phyloP scores from a whole-genome alignment of 805 yeast species.

The Wickerhamomyces sydowiorum region DNA sequence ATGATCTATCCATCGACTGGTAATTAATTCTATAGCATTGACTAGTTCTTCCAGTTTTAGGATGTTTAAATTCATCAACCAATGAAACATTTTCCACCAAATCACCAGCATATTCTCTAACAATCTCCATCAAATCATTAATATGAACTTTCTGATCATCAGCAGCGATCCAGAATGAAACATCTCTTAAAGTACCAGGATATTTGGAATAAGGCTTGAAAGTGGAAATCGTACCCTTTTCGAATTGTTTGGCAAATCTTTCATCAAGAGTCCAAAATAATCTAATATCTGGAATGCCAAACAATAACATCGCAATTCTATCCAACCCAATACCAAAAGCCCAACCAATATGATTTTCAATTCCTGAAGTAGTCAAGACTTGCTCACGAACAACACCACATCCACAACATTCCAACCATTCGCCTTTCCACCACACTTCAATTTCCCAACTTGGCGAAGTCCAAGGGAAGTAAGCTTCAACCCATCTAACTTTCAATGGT shows the following conservation, averaged over 20 bases:
- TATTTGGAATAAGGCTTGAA: conserved; percentile 88
- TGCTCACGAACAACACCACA: conserved; percentile 85
- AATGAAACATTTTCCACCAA: conserved; percentile 79
- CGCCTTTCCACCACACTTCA: conserved; percentile 98
- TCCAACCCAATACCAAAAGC: conserved; percentile 97
- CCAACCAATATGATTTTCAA: conserved; percentile 77
- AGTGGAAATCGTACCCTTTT: conserved; percentile 53
- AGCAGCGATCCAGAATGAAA: conserved; percentile 83
- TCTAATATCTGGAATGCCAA: conserved; percentile 93
- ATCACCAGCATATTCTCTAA: conserved; percentile 80
- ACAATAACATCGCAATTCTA: conserved; percentile 90
- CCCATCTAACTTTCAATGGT: conserved; percentile 88
- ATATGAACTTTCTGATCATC: conserved; percentile 45
- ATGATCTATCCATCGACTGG: conserved; percentile 92
- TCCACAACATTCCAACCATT: conserved; percentile 97
- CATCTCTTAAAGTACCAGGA: conserved; percentile 82
- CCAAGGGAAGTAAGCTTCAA: conserved; percentile 96
- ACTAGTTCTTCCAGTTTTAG: conserved; percentile 69
- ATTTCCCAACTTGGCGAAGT: conserved; percentile 98
- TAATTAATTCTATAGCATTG: conserved; percentile 88
- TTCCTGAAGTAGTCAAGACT: conserved; percentile 69
- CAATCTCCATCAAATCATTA: conserved; percentile 92
- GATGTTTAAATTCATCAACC: conserved; percentile 80
- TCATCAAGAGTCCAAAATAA: conserved; percentile 86
- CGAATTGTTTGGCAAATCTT: conserved; percentile 71